Conservation (phyloP, 208 protist genomes). For the Angomonas ambiguus region DNA sequence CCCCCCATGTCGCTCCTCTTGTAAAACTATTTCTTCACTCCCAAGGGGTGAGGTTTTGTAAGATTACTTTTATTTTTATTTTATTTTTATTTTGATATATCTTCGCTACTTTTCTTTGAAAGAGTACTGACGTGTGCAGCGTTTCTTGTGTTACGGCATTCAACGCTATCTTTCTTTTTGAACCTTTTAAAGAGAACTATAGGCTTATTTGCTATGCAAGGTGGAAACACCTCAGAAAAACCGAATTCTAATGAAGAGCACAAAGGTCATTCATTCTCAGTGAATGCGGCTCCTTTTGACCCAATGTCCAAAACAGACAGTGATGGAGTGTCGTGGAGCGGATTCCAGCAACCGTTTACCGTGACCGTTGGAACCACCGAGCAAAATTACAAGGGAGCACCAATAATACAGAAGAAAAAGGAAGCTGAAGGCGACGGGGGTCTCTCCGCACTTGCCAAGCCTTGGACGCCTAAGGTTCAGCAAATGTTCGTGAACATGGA, state of each 20-base stretch:
- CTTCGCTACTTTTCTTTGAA: too few species aligned
- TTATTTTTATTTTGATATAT: too few species aligned
- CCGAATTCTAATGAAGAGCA: too few species aligned
- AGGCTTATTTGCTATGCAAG: background rate
- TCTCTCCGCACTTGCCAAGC: background rate
- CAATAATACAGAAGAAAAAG: slow-evolving; percentile 6
- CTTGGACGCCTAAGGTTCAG: background rate
- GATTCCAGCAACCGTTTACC: background rate
- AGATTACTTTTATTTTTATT: too few species aligned
- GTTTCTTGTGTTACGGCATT: too few species aligned
- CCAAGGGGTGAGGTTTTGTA: too few species aligned
- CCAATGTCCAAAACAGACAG: background rate
- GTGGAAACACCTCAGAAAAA: too few species aligned
- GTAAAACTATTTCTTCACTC: too few species aligned
- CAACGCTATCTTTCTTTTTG: background rate
- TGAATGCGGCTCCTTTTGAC: background rate
- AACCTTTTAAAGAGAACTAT: background rate
- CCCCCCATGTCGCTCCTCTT: too few species aligned
- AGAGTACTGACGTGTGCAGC: too few species aligned
- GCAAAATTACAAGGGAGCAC: background rate
- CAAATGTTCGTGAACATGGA: slow-evolving; percentile 11
- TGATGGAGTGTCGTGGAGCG: background rate
- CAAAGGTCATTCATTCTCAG: too few species aligned
- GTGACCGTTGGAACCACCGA: background rate
- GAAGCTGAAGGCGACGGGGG: slow-evolving; percentile 1